Evolutionary conservation across 2,329 filamentous ascomycete genomes (phyloP), one percentile per base, ranked within the genome.

Genomic region (Epichloe glyceriae): DNA sequence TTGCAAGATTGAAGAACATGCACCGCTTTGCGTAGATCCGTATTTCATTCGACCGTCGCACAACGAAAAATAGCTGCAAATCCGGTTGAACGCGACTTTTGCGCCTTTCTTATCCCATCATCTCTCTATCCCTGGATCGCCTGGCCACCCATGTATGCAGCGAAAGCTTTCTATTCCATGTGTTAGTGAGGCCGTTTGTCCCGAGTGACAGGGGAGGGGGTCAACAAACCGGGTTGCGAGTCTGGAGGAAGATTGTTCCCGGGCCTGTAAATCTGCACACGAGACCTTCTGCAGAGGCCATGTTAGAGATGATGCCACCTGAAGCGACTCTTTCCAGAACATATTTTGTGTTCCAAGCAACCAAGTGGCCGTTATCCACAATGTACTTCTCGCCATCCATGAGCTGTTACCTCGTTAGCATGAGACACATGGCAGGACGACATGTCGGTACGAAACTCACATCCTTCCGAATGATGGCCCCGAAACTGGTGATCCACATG

Each of bases 261-360:
- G 93, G 93, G 0, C 86, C 90, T 0, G 84, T 88, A 58, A 97
- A 97, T 64, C 89, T 95, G 73, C 93, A 98, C 4, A 95, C 90
- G 37, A 97, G 71, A 0, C 93, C 93, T 68, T 98, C 93, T 0
- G 78, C 85, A 0, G 88, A 83, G 30, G 83, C 81, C 20, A 95
- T 67, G 10, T 84, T 83, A n/a, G 87, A 91, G n/a, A 98, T 85
- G 55, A 98, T 82, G 38, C 93, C 93, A 2, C 93, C 93, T 3
- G 86, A 93, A 0, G 91, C 83, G 4, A 94, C 85, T 15, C 93
- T 83, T 70, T 96, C 89, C 55, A 98, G 81, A 4, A 87, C 77
- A 61, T 97, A 98, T 62, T 95, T 88, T 62, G 86, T 90, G 64
- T 96, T 96, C 93, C 93, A 98, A 0, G 93, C 91, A 0, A 97